These are phyloP conservation scores for Yamadazyma tumulicola DNA, from an alignment of 805 yeast species.

Conservation along the genomic window DNA sequence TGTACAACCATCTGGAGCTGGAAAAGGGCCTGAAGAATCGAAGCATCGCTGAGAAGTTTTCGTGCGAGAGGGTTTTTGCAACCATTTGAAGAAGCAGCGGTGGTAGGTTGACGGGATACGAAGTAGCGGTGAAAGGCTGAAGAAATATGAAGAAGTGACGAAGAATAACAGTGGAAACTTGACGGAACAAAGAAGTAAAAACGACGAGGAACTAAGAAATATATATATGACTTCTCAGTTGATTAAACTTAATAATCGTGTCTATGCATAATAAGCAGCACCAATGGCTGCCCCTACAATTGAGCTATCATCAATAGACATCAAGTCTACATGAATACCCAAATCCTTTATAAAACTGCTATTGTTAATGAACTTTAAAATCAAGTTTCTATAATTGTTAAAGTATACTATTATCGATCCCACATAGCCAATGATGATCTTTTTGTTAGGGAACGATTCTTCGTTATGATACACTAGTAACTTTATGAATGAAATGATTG, in stretches of 20 bases:
- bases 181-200: too few relatives aligned
- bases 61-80: not conserved
- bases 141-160: too few relatives aligned
- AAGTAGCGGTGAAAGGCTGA: too few relatives aligned
- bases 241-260: too few relatives aligned
- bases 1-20: not conserved
- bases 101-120: too few relatives aligned
- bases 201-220: too few relatives aligned
- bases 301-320: slow-evolving; percentile 43
- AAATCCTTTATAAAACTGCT: slow-evolving; percentile 20
- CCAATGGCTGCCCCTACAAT: slow-evolving; percentile 55
- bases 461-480: slow-evolving; percentile 20
- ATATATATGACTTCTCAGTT: too few relatives aligned
- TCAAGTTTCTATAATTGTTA: slow-evolving; percentile 30
- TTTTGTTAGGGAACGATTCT: slow-evolving; percentile 16
- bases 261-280: slow-evolving; percentile 33
- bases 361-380: slow-evolving; percentile 19
- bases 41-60: not conserved
- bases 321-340: slow-evolving; percentile 34
- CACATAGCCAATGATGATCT: slow-evolving; percentile 42
- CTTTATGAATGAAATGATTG: slow-evolving; percentile 36
- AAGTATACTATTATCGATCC: slow-evolving; percentile 52
- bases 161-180: too few relatives aligned
- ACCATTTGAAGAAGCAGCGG: too few relatives aligned
- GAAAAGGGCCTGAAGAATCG: not conserved